phyloP scores from a whole-genome alignment of 164 flowering plant genomes.

The Platanus orientalis region DNA sequence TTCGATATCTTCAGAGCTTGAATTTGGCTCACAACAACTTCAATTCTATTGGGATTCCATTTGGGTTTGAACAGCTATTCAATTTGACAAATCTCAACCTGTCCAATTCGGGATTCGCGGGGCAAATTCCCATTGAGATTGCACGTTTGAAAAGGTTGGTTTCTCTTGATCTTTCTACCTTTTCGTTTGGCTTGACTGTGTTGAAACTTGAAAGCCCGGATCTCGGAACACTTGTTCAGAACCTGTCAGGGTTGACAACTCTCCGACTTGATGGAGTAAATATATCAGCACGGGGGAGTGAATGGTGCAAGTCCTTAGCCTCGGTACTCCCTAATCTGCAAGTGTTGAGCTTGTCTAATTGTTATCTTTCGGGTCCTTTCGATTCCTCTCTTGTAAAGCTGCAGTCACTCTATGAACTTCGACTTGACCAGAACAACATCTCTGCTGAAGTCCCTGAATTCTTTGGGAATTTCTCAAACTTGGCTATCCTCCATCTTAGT shows the following conservation, averaged over 20 bases:
- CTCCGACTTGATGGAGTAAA: too few species aligned
- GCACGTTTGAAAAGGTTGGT: constrained; percentile 27
- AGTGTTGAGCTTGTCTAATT: too few species aligned
- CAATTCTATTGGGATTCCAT: constrained; percentile 25
- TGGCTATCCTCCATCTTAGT: constrained; percentile 20
- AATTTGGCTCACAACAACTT: constrained; percentile 38
- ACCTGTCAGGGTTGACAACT: constrained; percentile 22
- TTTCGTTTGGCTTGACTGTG: background rate
- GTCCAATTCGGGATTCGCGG: constrained; percentile 40
- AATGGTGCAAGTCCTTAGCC: constrained; percentile 36
- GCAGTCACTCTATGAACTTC: constrained; percentile 12
- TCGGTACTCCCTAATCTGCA: constrained; percentile 32
- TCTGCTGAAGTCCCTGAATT: constrained; percentile 21
- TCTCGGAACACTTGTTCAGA: constrained; percentile 23
- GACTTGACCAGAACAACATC: constrained; percentile 15
- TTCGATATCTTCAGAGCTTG: constrained; percentile 29
- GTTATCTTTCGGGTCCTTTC: constrained; percentile 33
- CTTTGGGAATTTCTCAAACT: constrained; percentile 16
- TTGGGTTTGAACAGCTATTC: constrained; percentile 23
- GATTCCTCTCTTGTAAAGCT: constrained; percentile 23
- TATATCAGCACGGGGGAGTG: constrained; percentile 18
- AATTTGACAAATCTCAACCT: constrained; percentile 39
- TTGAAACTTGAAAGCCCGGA: constrained; percentile 31
- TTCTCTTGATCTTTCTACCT: constrained; percentile 29
- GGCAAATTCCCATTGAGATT: constrained; percentile 37